A percentile compares a stretch with the other conserved stretches of the same genome.
phyloP scores from a whole-genome alignment of 805 yeast genomes.

The Candida bentonensis region DNA sequence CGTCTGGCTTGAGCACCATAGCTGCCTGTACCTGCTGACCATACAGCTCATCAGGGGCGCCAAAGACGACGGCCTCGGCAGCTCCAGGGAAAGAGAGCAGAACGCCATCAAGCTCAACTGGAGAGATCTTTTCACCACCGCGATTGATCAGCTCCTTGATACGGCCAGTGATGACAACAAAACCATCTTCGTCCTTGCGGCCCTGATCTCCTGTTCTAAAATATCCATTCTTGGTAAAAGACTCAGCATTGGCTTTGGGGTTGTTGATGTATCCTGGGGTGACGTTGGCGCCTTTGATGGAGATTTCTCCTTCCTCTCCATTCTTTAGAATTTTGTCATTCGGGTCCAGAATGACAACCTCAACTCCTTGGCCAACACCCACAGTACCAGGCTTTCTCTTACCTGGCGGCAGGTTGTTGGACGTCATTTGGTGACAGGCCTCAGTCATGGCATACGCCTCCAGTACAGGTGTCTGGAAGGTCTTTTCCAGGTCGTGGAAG shows the following conservation, averaged over 20 bases:
- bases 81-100: constrained; percentile 49
- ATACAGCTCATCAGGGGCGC: constrained; percentile 50
- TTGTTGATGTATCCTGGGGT: constrained; percentile 63
- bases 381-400: constrained; percentile 57
- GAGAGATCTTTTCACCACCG: constrained; percentile 69
- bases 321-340: constrained; percentile 31
- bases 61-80: constrained; percentile 58
- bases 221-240: constrained; percentile 45
- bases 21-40: constrained; percentile 66
- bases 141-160: constrained; percentile 62
- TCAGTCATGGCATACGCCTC: constrained; percentile 78
- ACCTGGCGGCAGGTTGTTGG: constrained; percentile 54
- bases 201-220: constrained; percentile 79
- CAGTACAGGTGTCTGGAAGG: constrained; percentile 51
- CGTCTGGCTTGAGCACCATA: constrained; percentile 37
- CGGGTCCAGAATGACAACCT: constrained; percentile 41
- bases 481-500: constrained; percentile 40
- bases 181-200: constrained; percentile 41
- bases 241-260: constrained; percentile 52
- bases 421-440: constrained; percentile 69
- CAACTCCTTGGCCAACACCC: constrained; percentile 59
- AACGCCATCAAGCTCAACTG: constrained; percentile 52
- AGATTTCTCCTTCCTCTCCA: constrained; percentile 56
- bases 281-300: constrained; percentile 52
- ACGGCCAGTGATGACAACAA: constrained; percentile 51